Base-by-base conservation (phyloP, 2,329 filamentous ascomycete species). In the Penicillium sp. region DNA sequence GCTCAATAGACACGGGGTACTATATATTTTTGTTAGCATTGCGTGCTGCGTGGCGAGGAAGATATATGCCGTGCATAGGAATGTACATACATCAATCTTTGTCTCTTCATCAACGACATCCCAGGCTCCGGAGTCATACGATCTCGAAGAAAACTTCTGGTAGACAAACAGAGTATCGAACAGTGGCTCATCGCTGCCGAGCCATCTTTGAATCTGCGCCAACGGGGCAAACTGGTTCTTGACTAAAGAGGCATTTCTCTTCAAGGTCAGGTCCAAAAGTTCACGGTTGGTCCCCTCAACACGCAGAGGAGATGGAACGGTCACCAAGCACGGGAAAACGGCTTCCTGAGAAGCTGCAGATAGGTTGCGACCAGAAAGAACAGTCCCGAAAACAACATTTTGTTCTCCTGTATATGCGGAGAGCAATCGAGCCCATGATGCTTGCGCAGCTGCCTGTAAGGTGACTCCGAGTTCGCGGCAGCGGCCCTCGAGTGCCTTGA, bases 121-220 rank as follows among this genome's bases (percentile, higher is more conserved):
- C 85, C 87, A 94, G 0, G 75, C 69, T 3, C 61, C 35, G 1
- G 64, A 46, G 13, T 56, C 42, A 1, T 56, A 50, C 39, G 28
- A 48, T 44, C 28, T 14, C 13, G 45, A 43, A 42, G 69, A 55
- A 47, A 74, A 60, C 54, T 86, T 87, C 60, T 95, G 90, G 60
- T 89, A 91, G 0, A 88, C 85, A 49, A 96, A 81, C 1, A 96
- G 74, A 0, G 89, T 91, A 60, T 96, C 89, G 56, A 96, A 95
- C 0, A 93, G 73, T 0, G 77, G 72, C 6, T 79, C 76, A 20
- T 84, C 80, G 0, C 83, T 73, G 47, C 80, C 76, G 0, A 87
- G 75, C 77, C 84, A 85, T 40, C 78, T 81, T 58, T 94, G 87
- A 8, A 95, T 84, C 24, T 81, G 79, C 3, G 77, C 74, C 6